These are phyloP conservation scores for Backusella circina DNA, from an alignment of 192 early-diverging fungal genomes.

Conservation along the genomic window DNA sequence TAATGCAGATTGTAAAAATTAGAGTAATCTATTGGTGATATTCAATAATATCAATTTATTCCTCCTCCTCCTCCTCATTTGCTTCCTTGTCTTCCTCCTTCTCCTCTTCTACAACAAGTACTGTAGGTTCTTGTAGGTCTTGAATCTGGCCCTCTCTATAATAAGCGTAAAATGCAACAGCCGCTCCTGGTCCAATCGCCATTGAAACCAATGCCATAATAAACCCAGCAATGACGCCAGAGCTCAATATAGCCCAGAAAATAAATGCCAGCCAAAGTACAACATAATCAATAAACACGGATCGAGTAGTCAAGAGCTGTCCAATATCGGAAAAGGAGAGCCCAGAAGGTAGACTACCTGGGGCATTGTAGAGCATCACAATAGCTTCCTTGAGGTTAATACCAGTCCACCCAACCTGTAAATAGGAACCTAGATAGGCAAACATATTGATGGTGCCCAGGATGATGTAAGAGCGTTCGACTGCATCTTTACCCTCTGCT, in stretches of 20 bases:
- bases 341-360: background rate
- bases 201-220: background rate
- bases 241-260: conserved; percentile 6
- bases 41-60: no score
- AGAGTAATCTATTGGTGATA: no score
- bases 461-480: conserved; percentile 12
- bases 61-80: no score
- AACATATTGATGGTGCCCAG: conserved; percentile 10
- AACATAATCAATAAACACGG: conserved; percentile 3
- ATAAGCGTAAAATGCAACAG: conserved; percentile 6
- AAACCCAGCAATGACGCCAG: background rate
- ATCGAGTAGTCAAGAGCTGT: conserved; percentile 3
- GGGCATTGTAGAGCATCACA: background rate
- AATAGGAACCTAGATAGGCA: conserved; percentile 6
- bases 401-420: background rate
- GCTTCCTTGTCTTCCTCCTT: background rate
- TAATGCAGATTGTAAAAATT: no score
- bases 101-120: background rate
- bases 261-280: background rate
- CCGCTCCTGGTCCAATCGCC: conserved; percentile 15
- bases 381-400: conserved; percentile 7
- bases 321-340: background rate
- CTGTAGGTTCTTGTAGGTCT: background rate
- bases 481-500: conserved; percentile 8
- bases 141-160: conserved; percentile 13